Evolutionary conservation across 2,329 filamentous ascomycete species (phyloP).

Genomic region (Aspergillus carbonarius): DNA sequence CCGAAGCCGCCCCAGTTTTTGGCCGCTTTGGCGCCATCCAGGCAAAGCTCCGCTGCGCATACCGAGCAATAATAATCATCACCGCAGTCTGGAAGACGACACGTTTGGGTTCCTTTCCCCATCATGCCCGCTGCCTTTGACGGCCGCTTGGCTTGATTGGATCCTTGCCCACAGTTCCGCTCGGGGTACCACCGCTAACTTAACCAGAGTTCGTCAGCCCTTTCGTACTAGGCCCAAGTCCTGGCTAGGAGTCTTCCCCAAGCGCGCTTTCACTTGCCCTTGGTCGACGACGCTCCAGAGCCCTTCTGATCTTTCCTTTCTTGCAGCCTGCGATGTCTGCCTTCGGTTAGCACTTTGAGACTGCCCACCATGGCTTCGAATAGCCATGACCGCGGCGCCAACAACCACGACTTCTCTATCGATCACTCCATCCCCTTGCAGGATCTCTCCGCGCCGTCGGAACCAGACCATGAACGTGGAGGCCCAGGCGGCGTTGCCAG

Average conservation of each 20-base stretch:
- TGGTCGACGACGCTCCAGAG: neutral
- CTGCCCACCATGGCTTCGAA: conserved; percentile 44
- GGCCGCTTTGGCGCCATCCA: conserved; percentile 10
- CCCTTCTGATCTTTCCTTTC: neutral
- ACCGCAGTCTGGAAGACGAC: conserved; percentile 2
- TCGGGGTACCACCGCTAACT: neutral
- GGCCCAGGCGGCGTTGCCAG: conserved; percentile 37
- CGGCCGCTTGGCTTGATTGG: conserved; percentile 3
- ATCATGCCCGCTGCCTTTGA: neutral
- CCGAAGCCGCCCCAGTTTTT: conserved; percentile 6
- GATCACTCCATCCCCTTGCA: conserved; percentile 68
- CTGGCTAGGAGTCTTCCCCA: neutral
- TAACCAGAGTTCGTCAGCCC: conserved; percentile 2
- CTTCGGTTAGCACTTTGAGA: conserved; percentile 34
- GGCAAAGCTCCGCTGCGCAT: conserved; percentile 9
- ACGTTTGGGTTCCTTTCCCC: conserved; percentile 2
- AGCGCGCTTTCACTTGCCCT: conserved; percentile 1
- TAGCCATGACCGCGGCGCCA: conserved; percentile 32
- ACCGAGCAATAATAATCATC: conserved; percentile 5
- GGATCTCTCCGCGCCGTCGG: conserved; percentile 52
- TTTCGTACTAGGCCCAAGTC: neutral
- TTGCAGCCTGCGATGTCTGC: conserved; percentile 39
- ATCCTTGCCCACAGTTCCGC: conserved; percentile 4
- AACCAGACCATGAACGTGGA: conserved; percentile 32
- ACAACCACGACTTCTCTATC: conserved; percentile 26